Conservation (phyloP, 352 stramenopile genomes). For the Chrysophaeum taylorii region DNA sequence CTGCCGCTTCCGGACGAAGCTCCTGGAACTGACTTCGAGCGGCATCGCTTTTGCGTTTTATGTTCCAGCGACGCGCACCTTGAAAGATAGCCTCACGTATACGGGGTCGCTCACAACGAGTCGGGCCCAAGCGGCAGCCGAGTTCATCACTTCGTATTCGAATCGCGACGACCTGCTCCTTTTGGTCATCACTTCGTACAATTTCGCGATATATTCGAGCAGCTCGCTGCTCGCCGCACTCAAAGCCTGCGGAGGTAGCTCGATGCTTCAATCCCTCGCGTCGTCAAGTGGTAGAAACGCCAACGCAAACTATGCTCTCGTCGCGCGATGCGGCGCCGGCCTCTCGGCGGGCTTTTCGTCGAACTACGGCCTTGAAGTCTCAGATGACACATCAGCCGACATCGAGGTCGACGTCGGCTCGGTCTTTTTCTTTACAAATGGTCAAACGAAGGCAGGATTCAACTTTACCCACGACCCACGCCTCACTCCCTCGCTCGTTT, state of each 20-base stretch:
- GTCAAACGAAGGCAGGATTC: not conserved
- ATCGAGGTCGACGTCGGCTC: not conserved
- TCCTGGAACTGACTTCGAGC: not conserved
- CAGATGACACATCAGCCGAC: too few species aligned
- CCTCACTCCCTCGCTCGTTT: not conserved
- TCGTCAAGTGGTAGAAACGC: too few species aligned
- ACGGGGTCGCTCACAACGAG: not conserved
- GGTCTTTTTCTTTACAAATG: not conserved
- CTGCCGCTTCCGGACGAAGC: constrained; percentile 1
- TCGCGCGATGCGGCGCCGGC: not conserved
- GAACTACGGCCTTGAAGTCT: not conserved
- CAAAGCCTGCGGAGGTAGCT: too few species aligned
- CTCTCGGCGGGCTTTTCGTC: not conserved
- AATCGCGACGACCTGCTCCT: not conserved
- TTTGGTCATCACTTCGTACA: not conserved
- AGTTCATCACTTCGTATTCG: not conserved
- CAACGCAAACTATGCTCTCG: not conserved
- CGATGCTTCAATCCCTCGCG: too few species aligned
- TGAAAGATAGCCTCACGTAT: not conserved
- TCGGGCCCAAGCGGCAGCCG: not conserved
- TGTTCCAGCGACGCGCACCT: not conserved
- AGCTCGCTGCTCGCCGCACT: too few species aligned
- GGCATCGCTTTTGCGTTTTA: constrained; percentile 3
- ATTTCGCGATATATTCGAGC: not conserved
- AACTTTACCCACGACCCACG: constrained; percentile 21